Conservation (phyloP, 1,284 basidiomycete species). For the Ustilago tritici region DNA sequence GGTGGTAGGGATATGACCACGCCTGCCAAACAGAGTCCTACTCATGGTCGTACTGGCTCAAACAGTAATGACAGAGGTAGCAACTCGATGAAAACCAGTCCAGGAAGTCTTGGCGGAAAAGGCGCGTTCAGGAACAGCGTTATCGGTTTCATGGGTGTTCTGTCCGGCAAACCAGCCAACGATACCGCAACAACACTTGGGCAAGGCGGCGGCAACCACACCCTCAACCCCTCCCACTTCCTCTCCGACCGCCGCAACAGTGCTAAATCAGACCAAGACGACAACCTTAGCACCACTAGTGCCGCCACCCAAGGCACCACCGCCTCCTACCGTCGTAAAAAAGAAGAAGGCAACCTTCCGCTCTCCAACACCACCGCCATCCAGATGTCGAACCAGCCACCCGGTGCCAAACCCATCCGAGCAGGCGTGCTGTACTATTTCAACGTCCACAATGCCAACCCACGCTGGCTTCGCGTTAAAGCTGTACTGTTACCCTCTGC, state of each 20-base stretch:
- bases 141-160: constrained; percentile 43
- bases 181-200: constrained; percentile 4
- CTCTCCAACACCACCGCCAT: constrained; percentile 40
- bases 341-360: constrained; percentile 49
- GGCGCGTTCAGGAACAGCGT: constrained; percentile 50
- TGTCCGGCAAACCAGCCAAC: constrained; percentile 25
- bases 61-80: constrained; percentile 1
- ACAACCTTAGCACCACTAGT: constrained; percentile 41
- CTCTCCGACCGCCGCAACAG: constrained; percentile 34
- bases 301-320: constrained; percentile 49
- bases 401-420: constrained; percentile 41
- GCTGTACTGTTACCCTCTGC: constrained; percentile 56
- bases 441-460: constrained; percentile 54
- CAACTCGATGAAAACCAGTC: constrained; percentile 11
- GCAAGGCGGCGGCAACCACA: constrained; percentile 1
- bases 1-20: constrained; percentile 10
- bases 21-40: constrained; percentile 2
- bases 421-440: constrained; percentile 58
- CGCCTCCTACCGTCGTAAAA: constrained; percentile 48
- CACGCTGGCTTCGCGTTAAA: constrained; percentile 59
- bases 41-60: constrained; percentile 8
- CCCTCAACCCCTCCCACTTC: constrained; percentile 16
- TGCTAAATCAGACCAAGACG: constrained; percentile 41
- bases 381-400: constrained; percentile 37
- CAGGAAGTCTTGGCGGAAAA: constrained; percentile 27